Conservation (phyloP, 169 alveolate genomes). For the Cryptosporidium viatorum region DNA sequence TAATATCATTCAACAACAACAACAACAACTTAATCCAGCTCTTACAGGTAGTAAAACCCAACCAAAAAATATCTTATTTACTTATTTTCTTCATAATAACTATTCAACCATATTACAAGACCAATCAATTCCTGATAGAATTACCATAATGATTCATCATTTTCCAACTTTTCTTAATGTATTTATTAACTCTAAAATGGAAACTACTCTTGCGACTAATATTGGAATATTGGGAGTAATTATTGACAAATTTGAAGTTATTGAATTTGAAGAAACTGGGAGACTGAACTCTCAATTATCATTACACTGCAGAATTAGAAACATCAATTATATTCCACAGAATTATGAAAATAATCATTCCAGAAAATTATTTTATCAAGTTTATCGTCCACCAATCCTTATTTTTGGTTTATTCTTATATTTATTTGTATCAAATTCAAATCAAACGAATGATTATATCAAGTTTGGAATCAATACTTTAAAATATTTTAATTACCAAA, state of each 20-base stretch:
- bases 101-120: slow-evolving; percentile 33
- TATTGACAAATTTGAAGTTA: slow-evolving; percentile 22
- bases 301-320: slow-evolving; percentile 12
- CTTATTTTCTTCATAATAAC: slow-evolving; percentile 24
- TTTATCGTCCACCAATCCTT: slow-evolving; percentile 15
- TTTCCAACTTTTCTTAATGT: slow-evolving; percentile 21
- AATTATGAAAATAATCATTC: not conserved
- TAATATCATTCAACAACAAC: not conserved
- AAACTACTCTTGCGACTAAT: not conserved
- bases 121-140: not conserved
- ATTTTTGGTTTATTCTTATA: slow-evolving; percentile 32
- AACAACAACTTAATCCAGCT: not conserved
- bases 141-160: slow-evolving; percentile 23
- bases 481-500: slow-evolving; percentile 12
- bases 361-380: slow-evolving; percentile 4
- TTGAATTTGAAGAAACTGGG: slow-evolving; percentile 15
- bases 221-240: slow-evolving; percentile 33
- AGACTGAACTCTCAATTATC: slow-evolving; percentile 11
- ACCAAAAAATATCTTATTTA: slow-evolving; percentile 16
- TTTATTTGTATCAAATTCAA: not conserved
- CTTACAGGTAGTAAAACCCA: not conserved
- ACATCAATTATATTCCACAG: not conserved
- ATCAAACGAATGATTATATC: slow-evolving; percentile 16
- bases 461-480: slow-evolving; percentile 20
- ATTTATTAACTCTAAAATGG: slow-evolving; percentile 16